Base-by-base conservation (phyloP, 2,329 filamentous ascomycete genomes). In the Calonectria montana region DNA sequence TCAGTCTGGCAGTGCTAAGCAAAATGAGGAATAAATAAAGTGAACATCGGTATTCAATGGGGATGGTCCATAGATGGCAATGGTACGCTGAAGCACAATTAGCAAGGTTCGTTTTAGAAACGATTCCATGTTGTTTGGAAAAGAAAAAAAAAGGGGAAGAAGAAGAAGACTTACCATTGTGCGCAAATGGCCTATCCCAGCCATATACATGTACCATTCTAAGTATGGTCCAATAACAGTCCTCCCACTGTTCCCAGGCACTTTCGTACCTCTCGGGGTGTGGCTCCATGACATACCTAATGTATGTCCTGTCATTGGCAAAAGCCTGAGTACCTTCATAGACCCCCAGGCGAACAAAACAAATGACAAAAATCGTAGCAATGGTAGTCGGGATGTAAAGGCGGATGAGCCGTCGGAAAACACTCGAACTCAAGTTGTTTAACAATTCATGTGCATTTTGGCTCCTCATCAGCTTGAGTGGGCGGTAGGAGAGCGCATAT, bases 51-150 rank as follows among this genome's bases (percentile, higher is more conserved):
- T 90, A 91, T 79, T 92, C 90, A 50, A 91, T 86, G 3, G 90
- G 90, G 47, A 92, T 91, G 5, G 90, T 91, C 90, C 90, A 92
- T 16, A 91, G 80, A 72, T 91, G 90, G n/a, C 88, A 84, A 76
- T 91, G 88, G 75, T 91, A 90, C 23, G 79, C 84, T 79, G 13
- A 4, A 65, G 9, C 39, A 61, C 27, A 31, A 73, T 82, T 57
- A 82, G 77, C 37, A 70, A 35, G 57, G 35, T 29, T 8, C 1
- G 35, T 37, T 18, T 2, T 6, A 18, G 13, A n/a, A 29, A 37
- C 7, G 48, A n/a, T 9, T 43, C n/a, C n/a, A n/a, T n/a, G n/a
- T n/a, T n/a, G n/a, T n/a, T n/a, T n/a, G n/a, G n/a, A n/a, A n/a
- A n/a, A n/a, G n/a, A n/a, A n/a, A n/a, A n/a, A n/a, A n/a, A n/a